A percentile compares a stretch with the other conserved stretches of the same genome.
These are phyloP conservation scores for Biscogniauxia marginata DNA, from an alignment of 2,329 filamentous ascomycete genomes.

Conservation along the genomic window DNA sequence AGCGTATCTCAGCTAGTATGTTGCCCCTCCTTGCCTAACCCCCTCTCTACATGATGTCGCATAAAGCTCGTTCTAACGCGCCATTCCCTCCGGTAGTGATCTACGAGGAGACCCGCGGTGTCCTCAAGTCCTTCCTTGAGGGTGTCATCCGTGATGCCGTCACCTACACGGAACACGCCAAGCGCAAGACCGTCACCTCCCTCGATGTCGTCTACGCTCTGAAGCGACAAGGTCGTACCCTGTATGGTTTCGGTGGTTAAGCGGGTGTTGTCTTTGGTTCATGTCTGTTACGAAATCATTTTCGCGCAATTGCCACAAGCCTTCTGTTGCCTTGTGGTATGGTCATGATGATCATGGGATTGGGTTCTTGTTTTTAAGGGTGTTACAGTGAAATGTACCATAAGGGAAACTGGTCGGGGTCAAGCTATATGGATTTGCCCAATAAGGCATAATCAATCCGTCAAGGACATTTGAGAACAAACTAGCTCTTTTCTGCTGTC, in stretches of 20 bases:
- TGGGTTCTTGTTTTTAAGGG: constrained; percentile 33
- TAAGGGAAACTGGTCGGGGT: constrained; percentile 30
- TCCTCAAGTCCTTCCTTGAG: constrained; percentile 82
- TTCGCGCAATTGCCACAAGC: constrained; percentile 28
- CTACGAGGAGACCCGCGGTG: constrained; percentile 80
- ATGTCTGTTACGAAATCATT: constrained; percentile 38
- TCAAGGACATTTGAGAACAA: constrained; percentile 25
- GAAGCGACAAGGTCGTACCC: constrained; percentile 62
- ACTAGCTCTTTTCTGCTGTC: background rate
- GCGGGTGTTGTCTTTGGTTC: constrained; percentile 22
- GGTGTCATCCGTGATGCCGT: constrained; percentile 76
- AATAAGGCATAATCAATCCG: constrained; percentile 32
- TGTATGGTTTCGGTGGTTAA: constrained; percentile 67
- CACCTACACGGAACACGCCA: constrained; percentile 81
- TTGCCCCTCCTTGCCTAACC: constrained; percentile 1
- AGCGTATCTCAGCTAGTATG: constrained; percentile 97
- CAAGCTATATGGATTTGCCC: constrained; percentile 28
- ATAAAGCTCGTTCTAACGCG: constrained; percentile 70
- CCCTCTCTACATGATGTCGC: constrained; percentile 58
- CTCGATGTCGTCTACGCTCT: constrained; percentile 61
- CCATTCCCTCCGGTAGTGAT: constrained; percentile 57
- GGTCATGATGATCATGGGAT: constrained; percentile 37
- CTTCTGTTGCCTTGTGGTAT: constrained; percentile 28
- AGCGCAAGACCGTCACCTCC: constrained; percentile 69
- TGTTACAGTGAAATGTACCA: constrained; percentile 35